Evolutionary conservation across 2,329 filamentous ascomycete genomes (phyloP), one percentile per base, ranked within the genome.

Genomic region (Aspergillus sp.): DNA sequence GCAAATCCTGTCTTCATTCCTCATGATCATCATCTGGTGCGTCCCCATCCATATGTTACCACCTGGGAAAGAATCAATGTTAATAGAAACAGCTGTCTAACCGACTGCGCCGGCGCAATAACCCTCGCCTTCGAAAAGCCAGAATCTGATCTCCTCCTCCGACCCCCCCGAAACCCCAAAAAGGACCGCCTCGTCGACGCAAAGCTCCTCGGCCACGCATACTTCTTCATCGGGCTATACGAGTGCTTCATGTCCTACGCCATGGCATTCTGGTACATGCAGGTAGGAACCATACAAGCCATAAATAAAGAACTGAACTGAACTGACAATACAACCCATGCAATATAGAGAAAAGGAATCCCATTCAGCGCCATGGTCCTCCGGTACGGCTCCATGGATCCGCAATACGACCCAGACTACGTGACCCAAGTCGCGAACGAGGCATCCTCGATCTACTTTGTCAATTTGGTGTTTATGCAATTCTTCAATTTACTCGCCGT

Each of bases 391-490:
- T 66, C 73, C 3, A 65, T 82, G 4, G 83, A 81, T 9, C 78
- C 66, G 56, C 76, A 69, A 68, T 79, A 84, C 11, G 81, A 83
- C 52, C 73, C 80, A 2, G 83, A 84, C 46, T 82, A 81, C 56
- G 84, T 55, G 8, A 52, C 52, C 35, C 66, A 76, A 74, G 0
- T 71, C 77, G 27, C 80, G 84, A 88, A 87, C 61, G 80, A 83
- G 59, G 88, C 88, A 0, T 88, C 84, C 39, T 89, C 86, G 15
- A 87, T 93, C 59, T 93, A 93, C 73, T 93, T 93, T 66, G 84
- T 92, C 64, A 93, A 87, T 58, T 77, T 93, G 21, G 90, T 93
- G 2, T 86, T 93, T 49, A 91, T 93, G 88, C 88, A 90, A 79
- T 87, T 87, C 80, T 91, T 91, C 79, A 90, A 89, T 68, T 78